Conservation (phyloP, 202 grass and related monocot species). For the Setaria italica region DNA sequence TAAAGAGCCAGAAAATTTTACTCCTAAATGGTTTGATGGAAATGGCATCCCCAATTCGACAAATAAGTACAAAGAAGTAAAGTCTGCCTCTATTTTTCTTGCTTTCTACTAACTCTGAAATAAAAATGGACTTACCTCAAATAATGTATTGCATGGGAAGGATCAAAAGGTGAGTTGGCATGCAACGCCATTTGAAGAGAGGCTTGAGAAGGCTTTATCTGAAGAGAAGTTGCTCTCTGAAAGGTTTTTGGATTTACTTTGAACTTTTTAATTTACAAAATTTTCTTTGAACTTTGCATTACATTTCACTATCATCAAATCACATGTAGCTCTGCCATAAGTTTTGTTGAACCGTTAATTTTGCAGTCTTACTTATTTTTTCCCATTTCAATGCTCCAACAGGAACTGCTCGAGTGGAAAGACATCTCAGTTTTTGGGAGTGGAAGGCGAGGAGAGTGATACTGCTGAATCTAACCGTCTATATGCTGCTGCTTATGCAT, state of each 20-base stretch:
- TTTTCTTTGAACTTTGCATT: slow-evolving; percentile 20
- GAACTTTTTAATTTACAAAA: not conserved
- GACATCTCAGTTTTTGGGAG: slow-evolving; percentile 55
- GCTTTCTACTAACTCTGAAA: slow-evolving; percentile 11
- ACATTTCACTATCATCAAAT: slow-evolving; percentile 24
- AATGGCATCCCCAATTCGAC: slow-evolving; percentile 99
- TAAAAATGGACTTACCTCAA: slow-evolving; percentile 33
- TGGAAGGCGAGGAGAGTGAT: slow-evolving; percentile 81
- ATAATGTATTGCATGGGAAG: slow-evolving; percentile 51
- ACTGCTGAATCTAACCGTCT: slow-evolving; percentile 65
- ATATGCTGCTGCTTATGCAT: slow-evolving; percentile 53
- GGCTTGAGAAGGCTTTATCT: slow-evolving; percentile 97
- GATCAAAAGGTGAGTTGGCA: slow-evolving; percentile 98
- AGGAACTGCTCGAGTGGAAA: slow-evolving; percentile 67
- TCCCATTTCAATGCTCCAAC: not conserved
- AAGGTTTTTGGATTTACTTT: slow-evolving; percentile 57
- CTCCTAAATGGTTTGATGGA: slow-evolving; percentile 77
- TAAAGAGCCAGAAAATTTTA: slow-evolving; percentile 50
- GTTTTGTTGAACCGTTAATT: not conserved
- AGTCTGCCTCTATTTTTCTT: slow-evolving; percentile 39
- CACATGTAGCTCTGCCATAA: slow-evolving; percentile 25
- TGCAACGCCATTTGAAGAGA: slow-evolving; percentile 89
- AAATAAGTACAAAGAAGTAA: slow-evolving; percentile 99
- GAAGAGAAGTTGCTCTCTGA: slow-evolving; percentile 72
- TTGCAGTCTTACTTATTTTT: not conserved